These are phyloP conservation scores for Pisolithus thermaeus DNA, from an alignment of 1,284 basidiomycete genomes.

Conservation along the genomic window DNA sequence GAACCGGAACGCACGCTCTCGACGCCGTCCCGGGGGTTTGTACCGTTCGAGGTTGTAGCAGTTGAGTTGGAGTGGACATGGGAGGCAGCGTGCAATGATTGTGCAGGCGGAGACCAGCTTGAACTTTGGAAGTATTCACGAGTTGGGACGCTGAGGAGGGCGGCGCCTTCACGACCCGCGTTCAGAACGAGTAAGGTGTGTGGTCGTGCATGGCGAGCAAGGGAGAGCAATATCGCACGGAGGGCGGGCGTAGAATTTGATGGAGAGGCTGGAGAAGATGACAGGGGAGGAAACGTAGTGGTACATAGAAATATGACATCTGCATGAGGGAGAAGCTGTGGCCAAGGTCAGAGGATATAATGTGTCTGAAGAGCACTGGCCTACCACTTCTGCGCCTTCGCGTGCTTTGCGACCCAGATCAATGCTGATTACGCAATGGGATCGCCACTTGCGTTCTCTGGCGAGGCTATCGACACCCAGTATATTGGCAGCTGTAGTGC, in stretches of 20 bases:
- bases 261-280: constrained; percentile 42
- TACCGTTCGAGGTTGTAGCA: constrained; percentile 18
- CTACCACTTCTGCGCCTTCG: constrained; percentile 74
- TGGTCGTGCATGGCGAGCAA: constrained; percentile 56
- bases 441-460: constrained; percentile 72
- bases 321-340: constrained; percentile 68
- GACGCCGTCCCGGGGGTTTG: constrained; percentile 30
- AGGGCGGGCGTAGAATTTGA: constrained; percentile 52
- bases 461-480: constrained; percentile 72
- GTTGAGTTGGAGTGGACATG: constrained; percentile 13
- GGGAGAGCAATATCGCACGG: constrained; percentile 67
- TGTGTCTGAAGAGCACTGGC: constrained; percentile 22
- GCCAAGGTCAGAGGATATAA: constrained; percentile 13
- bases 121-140: constrained; percentile 79
- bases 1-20: constrained; percentile 67
- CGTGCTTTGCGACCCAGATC: constrained; percentile 65
- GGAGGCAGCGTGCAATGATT: constrained; percentile 1
- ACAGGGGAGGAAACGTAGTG: constrained; percentile 20
- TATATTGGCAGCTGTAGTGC: constrained; percentile 71
- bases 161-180: constrained; percentile 71
- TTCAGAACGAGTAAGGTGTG: constrained; percentile 75
- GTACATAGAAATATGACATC: constrained; percentile 60
- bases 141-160: constrained; percentile 73
- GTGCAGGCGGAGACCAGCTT: constrained; percentile 48
- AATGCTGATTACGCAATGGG: constrained; percentile 71